Evolutionary conservation across 2,329 filamentous ascomycete species (phyloP), one percentile per base, ranked within the genome.

Genomic region (Stachybotrys chlorohalonatus): DNA sequence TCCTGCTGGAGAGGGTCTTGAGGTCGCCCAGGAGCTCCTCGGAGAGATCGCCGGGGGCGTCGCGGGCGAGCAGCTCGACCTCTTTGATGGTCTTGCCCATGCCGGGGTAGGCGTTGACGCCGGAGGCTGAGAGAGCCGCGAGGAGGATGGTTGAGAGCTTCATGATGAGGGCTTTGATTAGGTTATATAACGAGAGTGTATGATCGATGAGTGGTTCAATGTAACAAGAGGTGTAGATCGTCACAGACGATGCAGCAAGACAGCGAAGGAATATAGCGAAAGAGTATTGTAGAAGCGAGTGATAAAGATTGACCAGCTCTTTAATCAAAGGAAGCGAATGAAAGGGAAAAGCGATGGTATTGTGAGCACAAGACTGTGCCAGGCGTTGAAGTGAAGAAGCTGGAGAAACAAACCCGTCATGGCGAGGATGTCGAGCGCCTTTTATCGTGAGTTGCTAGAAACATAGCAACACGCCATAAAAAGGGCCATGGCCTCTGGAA

Each of bases 21-120:
- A 77, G 68, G 55, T 77, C 74, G 13, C 73, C 75, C 11, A 77
- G 61, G 32, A 71, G 59, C 47, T 64, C 63, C 47, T 59, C 51
- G 11, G 62, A 50, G 42, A 62, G 53, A 48, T 61, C 62, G 49
- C 5, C 53, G 47, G 13, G 32, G 13, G 32, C n/a, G 9, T 52
- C 31, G 45, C 52, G 55, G 30, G 60, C 58, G 31, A 61, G 53
- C 30, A 52, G 52, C 53, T 62, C 52, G 51, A 62, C 58, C 31
- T 62, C 59, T n/a, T 54, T 55, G 54, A 64, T 56, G 48, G 60
- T 63, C 8, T 58, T 55, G 46, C 51, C 55, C 62, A 64, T 63
- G n/a, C 57, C 57, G 16, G 62, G 59, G 52, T 58, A 58, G 46
- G 60, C 57, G 3, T 58, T 53, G 49, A 63, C 54, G 15, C 58